Base-by-base conservation (phyloP, 1,284 basidiomycete species). In the Schizophyllum amplum region DNA sequence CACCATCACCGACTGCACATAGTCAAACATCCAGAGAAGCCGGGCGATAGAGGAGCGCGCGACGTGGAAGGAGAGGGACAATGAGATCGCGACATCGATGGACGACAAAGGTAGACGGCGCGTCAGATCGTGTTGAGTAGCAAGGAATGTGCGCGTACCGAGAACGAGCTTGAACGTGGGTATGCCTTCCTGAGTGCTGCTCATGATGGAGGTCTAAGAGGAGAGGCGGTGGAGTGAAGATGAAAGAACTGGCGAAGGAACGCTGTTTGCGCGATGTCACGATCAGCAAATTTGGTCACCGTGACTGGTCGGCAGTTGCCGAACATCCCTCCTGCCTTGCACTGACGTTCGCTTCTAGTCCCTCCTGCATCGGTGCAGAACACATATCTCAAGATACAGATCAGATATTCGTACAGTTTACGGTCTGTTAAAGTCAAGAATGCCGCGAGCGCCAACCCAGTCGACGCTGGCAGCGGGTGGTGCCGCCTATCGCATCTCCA, bases 161-260 rank as follows among this genome's bases (percentile, higher is more conserved):
- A 97, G 92, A 63, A 99, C 96, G 72, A 99, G 92, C 80, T 99
- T 99, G 84, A 99, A 99, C 62, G 94, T 94, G 55, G 97, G 48
- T 3, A 50, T 20, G 33, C 33, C 33, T 42, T 42, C 33, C 13
- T 9, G 11, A 9, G 33, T 42, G 33, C 33, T 17, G 33, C 13
- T 13, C 33, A 42, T 42, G 33, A 42, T 42, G 33, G 33, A 42
- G 33, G n/a, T n/a, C n/a, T n/a, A 42, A 42, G 13, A 17, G 33
- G 33, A 9, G 11, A 4, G 11, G 17, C 11, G 13, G 33, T 42
- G 33, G 17, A 42, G 33, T n/a, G n/a, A n/a, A 42, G 33, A 42
- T 42, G 33, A 42, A 42, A 42, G 33, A 42, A 42, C 33, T 42
- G 33, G 33, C 17, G 33, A 42, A 42, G 33, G 33, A 17, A 42